A percentile compares a stretch with the other conserved stretches of the same genome.
phyloP scores from a whole-genome alignment of 2,329 filamentous ascomycete genomes.

The Cladosporium sp. region DNA sequence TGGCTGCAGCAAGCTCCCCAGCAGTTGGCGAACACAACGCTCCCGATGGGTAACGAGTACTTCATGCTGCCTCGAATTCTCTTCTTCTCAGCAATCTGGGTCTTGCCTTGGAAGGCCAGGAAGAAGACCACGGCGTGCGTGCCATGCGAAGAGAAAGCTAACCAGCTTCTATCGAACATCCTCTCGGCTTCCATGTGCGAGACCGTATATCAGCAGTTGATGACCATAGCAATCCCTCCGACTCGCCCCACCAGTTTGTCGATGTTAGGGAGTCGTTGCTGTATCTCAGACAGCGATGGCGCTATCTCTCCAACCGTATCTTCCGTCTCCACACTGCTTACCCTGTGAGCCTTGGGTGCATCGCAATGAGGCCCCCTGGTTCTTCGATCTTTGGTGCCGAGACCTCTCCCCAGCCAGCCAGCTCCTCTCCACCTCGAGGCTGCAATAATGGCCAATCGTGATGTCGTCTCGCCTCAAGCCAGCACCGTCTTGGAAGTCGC shows the following conservation, averaged over 20 bases:
- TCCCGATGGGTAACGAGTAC: background rate
- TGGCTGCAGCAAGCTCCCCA: background rate
- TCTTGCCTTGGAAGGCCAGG: background rate
- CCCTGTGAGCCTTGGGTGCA: constrained; percentile 6
- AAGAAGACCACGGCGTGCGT: background rate
- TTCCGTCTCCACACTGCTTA: constrained; percentile 17
- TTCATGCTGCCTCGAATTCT: background rate
- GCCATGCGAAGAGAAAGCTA: constrained; percentile 14
- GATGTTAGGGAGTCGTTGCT: background rate
- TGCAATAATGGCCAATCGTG: background rate
- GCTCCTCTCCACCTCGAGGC: background rate
- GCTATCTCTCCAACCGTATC: constrained; percentile 17
- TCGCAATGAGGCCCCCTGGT: background rate
- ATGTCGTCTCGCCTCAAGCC: background rate
- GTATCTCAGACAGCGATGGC: constrained; percentile 12
- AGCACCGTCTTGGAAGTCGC: background rate
- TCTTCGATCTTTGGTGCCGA: constrained; percentile 1
- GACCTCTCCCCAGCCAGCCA: background rate
- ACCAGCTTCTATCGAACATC: background rate
- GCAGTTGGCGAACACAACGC: background rate
- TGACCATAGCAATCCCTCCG: background rate
- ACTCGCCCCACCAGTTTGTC: background rate
- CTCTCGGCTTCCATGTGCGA: background rate
- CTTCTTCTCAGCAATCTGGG: background rate
- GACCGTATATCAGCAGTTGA: background rate